Percentiles rank a stretch among this genome's conserved stretches.
phyloP scores from a whole-genome alignment of 352 stramenopile genomes.

The Pythium aphanidermatum region DNA sequence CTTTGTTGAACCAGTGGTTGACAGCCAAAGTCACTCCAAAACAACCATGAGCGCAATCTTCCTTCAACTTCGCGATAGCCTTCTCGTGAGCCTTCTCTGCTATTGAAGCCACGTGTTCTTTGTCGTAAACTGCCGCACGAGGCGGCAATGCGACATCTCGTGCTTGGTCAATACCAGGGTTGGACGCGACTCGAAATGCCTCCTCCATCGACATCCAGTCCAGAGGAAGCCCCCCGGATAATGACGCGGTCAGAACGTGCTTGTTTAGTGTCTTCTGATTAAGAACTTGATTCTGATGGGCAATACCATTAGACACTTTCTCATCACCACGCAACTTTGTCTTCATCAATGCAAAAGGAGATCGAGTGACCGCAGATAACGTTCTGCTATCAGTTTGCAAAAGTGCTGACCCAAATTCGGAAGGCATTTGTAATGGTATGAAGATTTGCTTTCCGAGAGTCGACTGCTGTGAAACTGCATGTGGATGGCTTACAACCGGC shows the following conservation, averaged over 20 bases:
- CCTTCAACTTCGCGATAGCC: constrained; percentile 52
- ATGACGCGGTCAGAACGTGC: constrained; percentile 35
- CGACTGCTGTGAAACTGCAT: no score
- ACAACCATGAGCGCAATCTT: constrained; percentile 20
- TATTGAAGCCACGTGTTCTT: constrained; percentile 3
- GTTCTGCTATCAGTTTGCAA: no score
- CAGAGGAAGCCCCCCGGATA: constrained; percentile 35
- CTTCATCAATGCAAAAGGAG: no score
- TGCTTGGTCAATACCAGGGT: not conserved
- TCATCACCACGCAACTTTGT: not conserved
- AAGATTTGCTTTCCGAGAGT: no score
- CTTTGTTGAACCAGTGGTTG: constrained; percentile 52
- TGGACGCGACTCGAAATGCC: constrained; percentile 9
- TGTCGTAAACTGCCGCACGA: constrained; percentile 3
- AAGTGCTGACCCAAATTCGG: no score
- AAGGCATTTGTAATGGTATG: constrained; percentile 36
- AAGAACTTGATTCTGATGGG: not conserved
- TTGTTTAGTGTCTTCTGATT: constrained; percentile 28
- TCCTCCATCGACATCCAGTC: constrained; percentile 60
- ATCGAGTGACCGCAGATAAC: no score
- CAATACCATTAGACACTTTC: no score
- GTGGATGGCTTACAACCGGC: no score
- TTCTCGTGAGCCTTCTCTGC: constrained; percentile 26
- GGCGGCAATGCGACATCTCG: constrained; percentile 21
- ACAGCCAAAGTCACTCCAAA: constrained; percentile 58